phyloP scores from a whole-genome alignment of 164 flowering plant genomes.

The Protea cynaroides region DNA sequence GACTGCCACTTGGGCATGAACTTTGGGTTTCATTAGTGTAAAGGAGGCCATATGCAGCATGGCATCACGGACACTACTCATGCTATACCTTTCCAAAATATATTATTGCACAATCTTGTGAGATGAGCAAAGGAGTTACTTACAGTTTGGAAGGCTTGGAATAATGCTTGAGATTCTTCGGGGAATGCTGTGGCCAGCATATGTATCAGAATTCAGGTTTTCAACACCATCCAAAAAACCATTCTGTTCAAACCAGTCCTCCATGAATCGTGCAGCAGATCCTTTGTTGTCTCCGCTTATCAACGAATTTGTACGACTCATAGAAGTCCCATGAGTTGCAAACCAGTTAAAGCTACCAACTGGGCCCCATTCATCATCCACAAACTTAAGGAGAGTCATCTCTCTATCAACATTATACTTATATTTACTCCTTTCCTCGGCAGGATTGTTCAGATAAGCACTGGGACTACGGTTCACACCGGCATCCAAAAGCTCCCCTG shows the following conservation, averaged over 20 bases:
- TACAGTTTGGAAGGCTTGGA: slow-evolving; percentile 43
- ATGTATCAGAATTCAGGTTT: slow-evolving; percentile 16
- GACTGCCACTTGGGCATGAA: no score
- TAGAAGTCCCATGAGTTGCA: slow-evolving; percentile 99
- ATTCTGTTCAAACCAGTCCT: slow-evolving; percentile 85
- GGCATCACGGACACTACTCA: no score
- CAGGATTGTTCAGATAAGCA: slow-evolving; percentile 89
- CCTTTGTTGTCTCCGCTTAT: slow-evolving; percentile 99
- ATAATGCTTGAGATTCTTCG: slow-evolving; percentile 74
- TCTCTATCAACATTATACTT: slow-evolving; percentile 93
- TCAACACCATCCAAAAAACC: slow-evolving; percentile 15
- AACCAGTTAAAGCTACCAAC: slow-evolving; percentile 98
- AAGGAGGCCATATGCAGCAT: no score
- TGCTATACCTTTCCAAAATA: no score
- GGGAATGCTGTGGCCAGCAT: slow-evolving; percentile 29
- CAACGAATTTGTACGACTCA: slow-evolving; percentile 94
- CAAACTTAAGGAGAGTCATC: slow-evolving; percentile 96
- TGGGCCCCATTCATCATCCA: slow-evolving; percentile 92
- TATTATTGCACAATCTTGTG: not conserved
- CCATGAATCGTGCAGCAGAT: slow-evolving; percentile 98
- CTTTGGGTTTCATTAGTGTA: no score
- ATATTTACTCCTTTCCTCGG: slow-evolving; percentile 69
- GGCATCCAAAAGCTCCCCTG: slow-evolving; percentile 90
- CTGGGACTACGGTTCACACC: slow-evolving; percentile 96
- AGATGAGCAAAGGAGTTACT: slow-evolving; percentile 19